phyloP scores from a whole-genome alignment of 2,329 filamentous ascomycete genomes.

The Davidsoniella neocaledoniae region DNA sequence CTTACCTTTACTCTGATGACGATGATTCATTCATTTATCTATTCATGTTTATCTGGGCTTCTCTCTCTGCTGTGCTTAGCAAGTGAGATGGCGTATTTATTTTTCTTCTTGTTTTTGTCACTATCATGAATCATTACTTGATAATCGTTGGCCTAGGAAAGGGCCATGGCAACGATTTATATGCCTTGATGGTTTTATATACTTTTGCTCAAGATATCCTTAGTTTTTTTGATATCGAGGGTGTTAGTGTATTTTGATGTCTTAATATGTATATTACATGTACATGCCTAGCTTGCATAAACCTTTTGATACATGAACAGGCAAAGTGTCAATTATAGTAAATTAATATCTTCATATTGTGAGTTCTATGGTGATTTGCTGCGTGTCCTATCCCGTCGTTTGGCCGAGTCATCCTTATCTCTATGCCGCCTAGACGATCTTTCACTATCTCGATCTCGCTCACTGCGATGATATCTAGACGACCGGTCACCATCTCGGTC shows the following conservation, averaged over 20 bases:
- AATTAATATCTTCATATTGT: background rate
- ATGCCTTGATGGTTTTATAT: too few relatives aligned
- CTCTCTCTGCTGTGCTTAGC: background rate
- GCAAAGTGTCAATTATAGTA: background rate
- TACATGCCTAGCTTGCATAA: too few relatives aligned
- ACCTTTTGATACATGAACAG: background rate
- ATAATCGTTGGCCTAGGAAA: background rate
- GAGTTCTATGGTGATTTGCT: background rate
- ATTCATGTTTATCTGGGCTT: background rate
- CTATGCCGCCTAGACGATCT: conserved; percentile 11
- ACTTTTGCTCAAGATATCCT: too few relatives aligned
- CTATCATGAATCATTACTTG: background rate
- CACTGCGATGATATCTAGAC: background rate
- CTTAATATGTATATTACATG: too few relatives aligned
- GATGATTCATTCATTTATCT: too few relatives aligned
- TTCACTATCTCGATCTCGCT: conserved; percentile 16
- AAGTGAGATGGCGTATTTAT: background rate
- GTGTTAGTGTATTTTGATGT: too few relatives aligned
- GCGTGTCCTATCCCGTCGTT: conserved; percentile 15
- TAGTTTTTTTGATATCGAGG: too few relatives aligned
- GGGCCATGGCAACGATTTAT: background rate
- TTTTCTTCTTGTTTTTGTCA: background rate
- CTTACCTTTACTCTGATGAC: too few relatives aligned
- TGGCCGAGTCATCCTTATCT: conserved; percentile 12
- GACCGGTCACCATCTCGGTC: too few relatives aligned